phyloP scores from a whole-genome alignment of 768 basidiomycete species.

The Russula ochroleuca region DNA sequence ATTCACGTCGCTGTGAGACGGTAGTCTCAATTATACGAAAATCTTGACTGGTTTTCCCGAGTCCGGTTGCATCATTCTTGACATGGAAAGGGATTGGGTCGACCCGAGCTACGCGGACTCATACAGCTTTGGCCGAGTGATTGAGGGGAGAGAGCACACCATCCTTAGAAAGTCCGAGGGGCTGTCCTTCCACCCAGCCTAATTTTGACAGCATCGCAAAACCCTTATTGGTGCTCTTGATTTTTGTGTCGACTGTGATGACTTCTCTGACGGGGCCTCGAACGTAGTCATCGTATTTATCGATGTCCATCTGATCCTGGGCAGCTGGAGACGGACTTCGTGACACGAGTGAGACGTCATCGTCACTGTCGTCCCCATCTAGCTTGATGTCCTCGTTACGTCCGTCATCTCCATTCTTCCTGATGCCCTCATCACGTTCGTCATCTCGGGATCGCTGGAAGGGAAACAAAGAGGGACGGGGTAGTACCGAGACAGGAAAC shows the following conservation, averaged over 20 bases:
- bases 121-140: conserved; percentile 5
- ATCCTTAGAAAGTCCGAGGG: conserved; percentile 69
- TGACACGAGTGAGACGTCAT: conserved; percentile 68
- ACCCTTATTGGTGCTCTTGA: conserved; percentile 75
- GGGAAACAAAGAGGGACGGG: conserved; percentile 41
- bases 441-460: conserved; percentile 59
- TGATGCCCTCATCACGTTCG: conserved; percentile 21
- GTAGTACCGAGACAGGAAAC: conserved; percentile 22
- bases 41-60: conserved; percentile 77
- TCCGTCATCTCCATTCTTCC: conserved; percentile 39
- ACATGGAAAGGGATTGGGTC: conserved; percentile 81
- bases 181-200: conserved; percentile 78
- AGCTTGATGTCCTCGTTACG: conserved; percentile 13
- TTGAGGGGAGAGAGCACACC: conserved; percentile 42
- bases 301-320: conserved; percentile 48
- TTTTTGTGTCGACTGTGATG: conserved; percentile 77
- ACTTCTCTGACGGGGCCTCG: conserved; percentile 52
- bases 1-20: conserved; percentile 71
- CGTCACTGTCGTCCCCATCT: conserved; percentile 52
- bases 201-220: conserved; percentile 76
- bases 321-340: conserved; percentile 66
- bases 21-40: conserved; percentile 81
- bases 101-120: conserved; percentile 53
- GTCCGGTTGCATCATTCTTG: conserved; percentile 71
- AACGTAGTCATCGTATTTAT: conserved; percentile 65